Conservation (phyloP, 768 basidiomycete species). For the Pleurotus djamor region DNA sequence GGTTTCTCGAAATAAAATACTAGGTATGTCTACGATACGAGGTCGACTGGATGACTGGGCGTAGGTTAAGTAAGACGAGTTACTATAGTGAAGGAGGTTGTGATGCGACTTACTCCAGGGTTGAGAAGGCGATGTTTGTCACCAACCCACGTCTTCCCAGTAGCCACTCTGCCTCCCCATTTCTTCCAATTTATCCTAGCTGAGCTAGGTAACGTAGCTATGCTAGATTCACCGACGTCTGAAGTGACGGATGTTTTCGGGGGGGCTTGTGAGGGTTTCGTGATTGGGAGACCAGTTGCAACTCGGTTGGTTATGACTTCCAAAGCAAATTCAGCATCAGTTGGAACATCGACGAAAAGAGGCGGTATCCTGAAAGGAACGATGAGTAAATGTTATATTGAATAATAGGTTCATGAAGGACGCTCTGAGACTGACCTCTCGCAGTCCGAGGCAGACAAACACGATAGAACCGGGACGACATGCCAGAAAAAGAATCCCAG, state of each 20-base stretch:
- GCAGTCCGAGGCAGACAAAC: slow-evolving; percentile 44
- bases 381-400: neutral
- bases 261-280: slow-evolving; percentile 23
- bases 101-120: slow-evolving; percentile 11
- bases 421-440: slow-evolving; percentile 32
- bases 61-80: too few relatives aligned
- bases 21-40: too few relatives aligned
- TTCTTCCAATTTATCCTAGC: slow-evolving; percentile 52
- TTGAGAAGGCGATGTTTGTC: slow-evolving; percentile 39
- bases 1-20: too few relatives aligned
- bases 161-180: slow-evolving; percentile 45
- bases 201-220: neutral
- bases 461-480: slow-evolving; percentile 49
- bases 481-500: slow-evolving; percentile 65
- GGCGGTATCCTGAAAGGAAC: slow-evolving; percentile 37
- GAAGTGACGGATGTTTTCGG: slow-evolving; percentile 10
- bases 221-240: neutral
- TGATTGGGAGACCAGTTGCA: slow-evolving; percentile 49
- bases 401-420: neutral
- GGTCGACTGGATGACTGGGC: too few relatives aligned
- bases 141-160: slow-evolving; percentile 40
- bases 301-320: slow-evolving; percentile 62
- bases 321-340: slow-evolving; percentile 72
- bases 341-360: slow-evolving; percentile 52
- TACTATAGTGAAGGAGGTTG: neutral